Conservation (phyloP, 495 filamentous ascomycete genomes). For the Talaromyces ruber region DNA sequence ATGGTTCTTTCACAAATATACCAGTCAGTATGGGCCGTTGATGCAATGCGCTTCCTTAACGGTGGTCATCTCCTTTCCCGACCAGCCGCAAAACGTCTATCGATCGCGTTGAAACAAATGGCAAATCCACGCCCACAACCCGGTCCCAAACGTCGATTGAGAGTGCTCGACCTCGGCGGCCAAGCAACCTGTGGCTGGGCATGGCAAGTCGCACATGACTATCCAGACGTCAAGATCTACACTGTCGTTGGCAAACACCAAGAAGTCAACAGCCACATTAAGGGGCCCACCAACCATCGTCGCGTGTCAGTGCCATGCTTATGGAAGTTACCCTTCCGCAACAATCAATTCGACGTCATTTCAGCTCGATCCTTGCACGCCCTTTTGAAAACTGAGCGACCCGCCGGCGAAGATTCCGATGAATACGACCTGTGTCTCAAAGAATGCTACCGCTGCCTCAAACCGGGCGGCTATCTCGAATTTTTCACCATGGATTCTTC, state of each 20-base stretch:
- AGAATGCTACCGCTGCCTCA: conserved; percentile 85
- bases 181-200: conserved; percentile 86
- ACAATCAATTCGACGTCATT: conserved; percentile 85
- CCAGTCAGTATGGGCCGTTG: conserved; percentile 70
- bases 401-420: conserved; percentile 49
- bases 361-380: conserved; percentile 83
- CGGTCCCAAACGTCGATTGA: conserved; percentile 17
- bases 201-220: conserved; percentile 81
- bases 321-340: conserved; percentile 76
- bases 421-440: conserved; percentile 80
- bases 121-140: neutral
- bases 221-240: conserved; percentile 76
- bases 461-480: conserved; percentile 87
- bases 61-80: conserved; percentile 74
- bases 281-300: conserved; percentile 81
- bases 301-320: conserved; percentile 65
- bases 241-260: conserved; percentile 71
- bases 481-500: conserved; percentile 84
- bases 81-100: conserved; percentile 55
- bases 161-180: conserved; percentile 85
- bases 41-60: conserved; percentile 66
- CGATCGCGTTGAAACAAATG: conserved; percentile 12
- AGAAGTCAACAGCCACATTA: conserved; percentile 57
- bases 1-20: conserved; percentile 69
- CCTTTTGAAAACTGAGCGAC: conserved; percentile 59